A percentile compares a stretch with the other conserved stretches of the same genome.
phyloP scores from a whole-genome alignment of 306 rosid species.

The Inga laurina region DNA sequence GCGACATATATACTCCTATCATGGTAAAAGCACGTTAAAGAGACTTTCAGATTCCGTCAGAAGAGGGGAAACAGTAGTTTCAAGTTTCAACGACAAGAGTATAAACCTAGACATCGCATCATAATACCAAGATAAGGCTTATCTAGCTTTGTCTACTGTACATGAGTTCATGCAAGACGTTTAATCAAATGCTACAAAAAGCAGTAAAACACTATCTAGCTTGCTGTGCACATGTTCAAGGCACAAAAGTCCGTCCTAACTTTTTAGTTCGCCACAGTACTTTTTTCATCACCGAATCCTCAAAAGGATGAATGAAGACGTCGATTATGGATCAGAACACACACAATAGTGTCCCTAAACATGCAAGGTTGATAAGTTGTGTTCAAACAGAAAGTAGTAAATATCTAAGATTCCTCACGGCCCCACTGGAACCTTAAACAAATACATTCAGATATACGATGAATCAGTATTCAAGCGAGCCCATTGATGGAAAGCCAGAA shows the following conservation, averaged over 20 bases:
- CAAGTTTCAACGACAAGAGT: background rate
- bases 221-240: constrained; percentile 28
- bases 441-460: constrained; percentile 4
- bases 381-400: constrained; percentile 18
- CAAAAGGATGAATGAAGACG: constrained; percentile 24
- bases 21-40: background rate
- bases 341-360: background rate
- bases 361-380: background rate
- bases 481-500: constrained; percentile 69
- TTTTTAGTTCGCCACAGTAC: constrained; percentile 18
- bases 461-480: constrained; percentile 70
- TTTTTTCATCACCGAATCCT: constrained; percentile 22
- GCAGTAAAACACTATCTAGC: constrained; percentile 34
- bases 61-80: background rate
- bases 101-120: constrained; percentile 1
- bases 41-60: background rate
- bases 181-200: constrained; percentile 37
- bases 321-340: constrained; percentile 8
- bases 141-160: constrained; percentile 33
- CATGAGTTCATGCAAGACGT: constrained; percentile 36
- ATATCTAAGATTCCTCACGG: constrained; percentile 25
- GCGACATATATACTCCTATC: too few relatives aligned
- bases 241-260: constrained; percentile 44
- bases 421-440: constrained; percentile 28
- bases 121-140: constrained; percentile 20